Base-by-base conservation (phyloP, 495 filamentous ascomycete genomes). In the Aspergillus taichungensis region DNA sequence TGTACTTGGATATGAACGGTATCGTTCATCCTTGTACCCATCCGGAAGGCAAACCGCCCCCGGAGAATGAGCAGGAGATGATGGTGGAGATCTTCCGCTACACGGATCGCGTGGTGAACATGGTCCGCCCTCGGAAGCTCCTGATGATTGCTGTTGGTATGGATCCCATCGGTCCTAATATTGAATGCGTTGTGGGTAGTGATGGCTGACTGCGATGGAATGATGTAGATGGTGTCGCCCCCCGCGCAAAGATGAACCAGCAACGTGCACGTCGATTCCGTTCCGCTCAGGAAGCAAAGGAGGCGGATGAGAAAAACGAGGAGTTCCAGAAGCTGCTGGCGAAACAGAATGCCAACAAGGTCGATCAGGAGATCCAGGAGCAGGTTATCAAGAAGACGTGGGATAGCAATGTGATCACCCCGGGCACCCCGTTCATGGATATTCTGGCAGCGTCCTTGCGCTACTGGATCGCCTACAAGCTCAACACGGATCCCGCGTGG, bases 1-100 rank as follows among this genome's bases (percentile, higher is more conserved):
- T 99, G 3, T 99, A 97, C 58, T 78, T 99, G 42, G 92, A 99
- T 59, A 97, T 99, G 92, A 99, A 99, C 69, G 92, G 92, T 61
- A 99, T 99, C 53, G 92, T 99, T 36, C 92, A 99, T 77, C 94
- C 94, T 2, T 99, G 92, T 69, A 95, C 90, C 5, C 92, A 99
- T 67, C 92, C 92, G 2, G 92, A 99, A 65, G 91, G 96, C 52
- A 83, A 76, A 48, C 88, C 92, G 3, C 77, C 92, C 5, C 92
- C 92, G 27, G 84, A 83, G 55, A 89, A 87, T 34, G 92, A 99
- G 71, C 87, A 92, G 63, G 92, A 96, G 66, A 99, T 99, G 94
- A 99, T 99, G 92, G 45, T 95, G 49, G 94, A 90, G 57, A 80
- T 97, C 48, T 97, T 97, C 72, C 85, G 85, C 55, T 97, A 97